Evolutionary conservation across 345 rosid species (phyloP).

Genomic region (Xanthoceras sorbifolium): DNA sequence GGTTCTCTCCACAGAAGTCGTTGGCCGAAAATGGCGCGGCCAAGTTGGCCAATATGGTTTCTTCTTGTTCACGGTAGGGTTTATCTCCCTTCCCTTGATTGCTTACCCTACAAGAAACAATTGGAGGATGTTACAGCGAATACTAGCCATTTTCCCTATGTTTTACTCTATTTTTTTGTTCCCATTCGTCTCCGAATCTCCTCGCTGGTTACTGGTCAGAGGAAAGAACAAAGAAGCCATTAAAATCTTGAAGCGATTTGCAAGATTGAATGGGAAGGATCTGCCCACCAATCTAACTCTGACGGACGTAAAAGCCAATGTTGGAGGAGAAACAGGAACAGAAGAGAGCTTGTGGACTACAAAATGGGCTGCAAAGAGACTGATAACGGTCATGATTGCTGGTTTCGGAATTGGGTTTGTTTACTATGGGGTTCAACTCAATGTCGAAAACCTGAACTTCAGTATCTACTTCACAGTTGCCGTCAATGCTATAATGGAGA

Average conservation of each 20-base stretch:
- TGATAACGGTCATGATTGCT: constrained; percentile 50
- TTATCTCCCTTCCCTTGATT: constrained; percentile 60
- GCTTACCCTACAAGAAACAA: constrained; percentile 52
- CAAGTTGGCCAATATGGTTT: constrained; percentile 79
- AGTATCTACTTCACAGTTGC: constrained; percentile 59
- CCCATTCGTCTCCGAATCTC: constrained; percentile 67
- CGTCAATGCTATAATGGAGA: constrained; percentile 71
- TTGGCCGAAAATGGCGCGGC: constrained; percentile 73
- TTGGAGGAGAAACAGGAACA: not conserved
- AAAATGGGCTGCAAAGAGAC: constrained; percentile 63
- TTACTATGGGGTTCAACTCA: constrained; percentile 72
- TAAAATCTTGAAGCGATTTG: constrained; percentile 43
- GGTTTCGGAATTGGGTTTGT: constrained; percentile 73
- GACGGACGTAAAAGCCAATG: not conserved
- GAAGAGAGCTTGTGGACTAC: constrained; percentile 55
- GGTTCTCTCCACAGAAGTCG: constrained; percentile 68
- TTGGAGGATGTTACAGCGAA: constrained; percentile 59
- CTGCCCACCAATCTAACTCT: constrained; percentile 47
- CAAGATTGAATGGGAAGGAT: constrained; percentile 49
- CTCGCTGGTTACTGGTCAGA: constrained; percentile 69
- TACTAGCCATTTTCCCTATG: constrained; percentile 55
- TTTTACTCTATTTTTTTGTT: constrained; percentile 42
- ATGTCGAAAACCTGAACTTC: constrained; percentile 67
- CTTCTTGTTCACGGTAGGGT: constrained; percentile 70
- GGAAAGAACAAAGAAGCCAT: constrained; percentile 60